Base-by-base conservation (phyloP, 352 stramenopile species). In the Pythium periplocum region DNA sequence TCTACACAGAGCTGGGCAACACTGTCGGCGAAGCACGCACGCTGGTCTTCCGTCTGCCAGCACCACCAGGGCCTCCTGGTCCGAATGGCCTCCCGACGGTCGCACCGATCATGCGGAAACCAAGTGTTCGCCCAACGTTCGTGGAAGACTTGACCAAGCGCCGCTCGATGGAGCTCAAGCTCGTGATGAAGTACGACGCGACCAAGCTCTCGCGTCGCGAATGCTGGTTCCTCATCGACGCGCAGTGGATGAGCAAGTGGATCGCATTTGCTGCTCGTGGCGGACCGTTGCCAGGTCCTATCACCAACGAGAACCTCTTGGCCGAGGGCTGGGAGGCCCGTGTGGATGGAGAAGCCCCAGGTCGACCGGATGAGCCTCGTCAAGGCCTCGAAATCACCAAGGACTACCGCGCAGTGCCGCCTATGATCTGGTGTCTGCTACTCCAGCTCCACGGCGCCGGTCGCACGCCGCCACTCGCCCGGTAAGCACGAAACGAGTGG, bases 391-490 rank as follows among this genome's bases (percentile, higher is more conserved):
- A 68, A 55, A 49, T 83, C 41, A 64, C 57, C 10, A 81, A 72
- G 47, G 64, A 91, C 62, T 91, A 81, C 40, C 78, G 78, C 6
- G 76, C 76, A 48, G 78, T 91, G n/a, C 68, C 78, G 2, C 78
- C 81, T n/a, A 83, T 90, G 66, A 71, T 91, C 35, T 91, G 76
- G 76, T 78, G 74, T 47, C 54, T 91, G 17, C 62, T 91, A 11
- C 50, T 61, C 26, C 76, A 83, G 56, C 65, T 91, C 11, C 75
- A 91, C 39, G 78, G 81, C n/a, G 38, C 54, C 47, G 26, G 69
- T 60, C 48, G 61, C 72, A 8, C 80, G 34, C 75, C 74, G 17
- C 33, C 69, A 3, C 59, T 87, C 7, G 68, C 62, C 4, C 32
- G 33, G 52, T 65, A 47, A 45, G 43, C 43, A 48, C 9, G 43